Evolutionary conservation across 768 basidiomycete genomes (phyloP).

Genomic region (Serendipita sp.): DNA sequence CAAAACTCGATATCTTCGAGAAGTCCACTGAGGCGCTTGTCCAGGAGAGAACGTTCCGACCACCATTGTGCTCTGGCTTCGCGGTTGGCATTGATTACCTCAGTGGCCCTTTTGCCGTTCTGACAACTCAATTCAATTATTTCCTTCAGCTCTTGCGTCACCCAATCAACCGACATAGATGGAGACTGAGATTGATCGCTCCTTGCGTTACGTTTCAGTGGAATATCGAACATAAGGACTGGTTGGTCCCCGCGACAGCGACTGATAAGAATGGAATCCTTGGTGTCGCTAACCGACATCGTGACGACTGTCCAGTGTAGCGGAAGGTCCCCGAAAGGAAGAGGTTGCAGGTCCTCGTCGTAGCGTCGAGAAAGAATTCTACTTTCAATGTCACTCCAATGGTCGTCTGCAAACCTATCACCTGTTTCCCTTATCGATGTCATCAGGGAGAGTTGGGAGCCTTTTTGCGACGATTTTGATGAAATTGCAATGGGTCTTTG

Average conservation of each 20-base stretch:
- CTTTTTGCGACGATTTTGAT: too few species aligned
- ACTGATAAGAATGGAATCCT: constrained; percentile 65
- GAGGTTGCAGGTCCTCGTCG: constrained; percentile 25
- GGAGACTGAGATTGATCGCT: constrained; percentile 56
- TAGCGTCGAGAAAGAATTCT: constrained; percentile 22
- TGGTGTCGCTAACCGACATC: constrained; percentile 69
- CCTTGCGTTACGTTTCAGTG: constrained; percentile 56
- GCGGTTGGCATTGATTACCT: constrained; percentile 58
- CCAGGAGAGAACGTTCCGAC: constrained; percentile 60
- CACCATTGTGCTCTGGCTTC: constrained; percentile 69
- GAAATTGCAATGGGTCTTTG: too few species aligned
- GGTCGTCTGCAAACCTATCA: neutral
- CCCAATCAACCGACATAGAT: constrained; percentile 52
- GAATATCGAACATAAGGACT: constrained; percentile 76
- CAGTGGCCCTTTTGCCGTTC: constrained; percentile 47
- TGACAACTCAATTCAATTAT: constrained; percentile 36
- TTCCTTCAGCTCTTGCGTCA: constrained; percentile 52
- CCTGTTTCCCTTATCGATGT: too few species aligned
- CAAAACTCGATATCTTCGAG: constrained; percentile 81
- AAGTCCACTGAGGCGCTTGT: constrained; percentile 54
- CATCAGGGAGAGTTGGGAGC: too few species aligned
- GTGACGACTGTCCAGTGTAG: constrained; percentile 68
- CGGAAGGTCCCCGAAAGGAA: constrained; percentile 31
- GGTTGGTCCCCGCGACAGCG: constrained; percentile 45
- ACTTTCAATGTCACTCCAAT: constrained; percentile 9